These are phyloP conservation scores for Tranzscheliella williamsii DNA, from an alignment of 1,284 basidiomycete species.

Conservation along the genomic window DNA sequence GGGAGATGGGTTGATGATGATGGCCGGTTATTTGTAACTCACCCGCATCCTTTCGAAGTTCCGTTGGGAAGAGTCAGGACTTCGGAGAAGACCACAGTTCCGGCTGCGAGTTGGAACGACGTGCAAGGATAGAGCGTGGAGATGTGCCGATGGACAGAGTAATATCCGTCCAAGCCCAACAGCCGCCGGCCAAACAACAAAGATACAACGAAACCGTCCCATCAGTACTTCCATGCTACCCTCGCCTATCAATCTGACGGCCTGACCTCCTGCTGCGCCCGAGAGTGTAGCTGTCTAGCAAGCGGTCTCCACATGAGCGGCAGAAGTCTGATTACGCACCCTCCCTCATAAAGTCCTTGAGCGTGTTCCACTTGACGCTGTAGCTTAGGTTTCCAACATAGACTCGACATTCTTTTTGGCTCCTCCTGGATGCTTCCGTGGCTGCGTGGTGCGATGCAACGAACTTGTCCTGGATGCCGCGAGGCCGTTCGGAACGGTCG, in stretches of 20 bases:
- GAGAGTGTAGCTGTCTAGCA: no score
- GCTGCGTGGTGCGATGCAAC: constrained; percentile 31
- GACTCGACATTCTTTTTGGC: constrained; percentile 95
- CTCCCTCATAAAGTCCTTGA: constrained; percentile 67
- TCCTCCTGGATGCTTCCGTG: constrained; percentile 72
- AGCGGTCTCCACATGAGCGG: no score
- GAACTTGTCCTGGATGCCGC: constrained; percentile 22
- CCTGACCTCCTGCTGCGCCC: no score
- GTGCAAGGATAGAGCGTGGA: not conserved
- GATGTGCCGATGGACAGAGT: not conserved
- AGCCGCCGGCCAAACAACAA: constrained; percentile 10
- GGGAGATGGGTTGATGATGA: not conserved
- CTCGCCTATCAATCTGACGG: no score
- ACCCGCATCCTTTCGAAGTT: constrained; percentile 87
- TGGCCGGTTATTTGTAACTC: no score
- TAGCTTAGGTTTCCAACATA: constrained; percentile 98
- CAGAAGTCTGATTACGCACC: constrained; percentile 55
- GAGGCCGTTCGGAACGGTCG: constrained; percentile 18
- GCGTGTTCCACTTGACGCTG: constrained; percentile 93
- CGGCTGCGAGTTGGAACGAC: constrained; percentile 50
- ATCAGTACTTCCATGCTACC: constrained; percentile 14
- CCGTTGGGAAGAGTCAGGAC: constrained; percentile 94
- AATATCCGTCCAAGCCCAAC: no score
- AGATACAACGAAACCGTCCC: constrained; percentile 23
- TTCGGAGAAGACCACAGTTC: constrained; percentile 95